Base-by-base conservation (phyloP, 192 early-diverging fungal species). In the Backusella psychrophila region DNA sequence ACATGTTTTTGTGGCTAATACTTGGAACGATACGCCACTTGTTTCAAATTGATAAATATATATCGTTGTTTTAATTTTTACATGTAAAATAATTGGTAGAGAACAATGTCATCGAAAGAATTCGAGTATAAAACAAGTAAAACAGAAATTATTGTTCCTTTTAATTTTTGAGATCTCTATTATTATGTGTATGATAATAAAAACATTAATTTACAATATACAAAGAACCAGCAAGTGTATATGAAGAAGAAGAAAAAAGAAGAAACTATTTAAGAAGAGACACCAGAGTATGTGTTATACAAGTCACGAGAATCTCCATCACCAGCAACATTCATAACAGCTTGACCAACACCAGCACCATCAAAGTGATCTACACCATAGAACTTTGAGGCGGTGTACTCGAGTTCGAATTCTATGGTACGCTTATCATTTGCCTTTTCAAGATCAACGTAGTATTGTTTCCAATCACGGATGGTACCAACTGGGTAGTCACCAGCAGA, bases 391-490 rank as follows among this genome's bases (percentile, higher is more conserved):
- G 80, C 76, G 2, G 41, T 63, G 31, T 81, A 81, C 70, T 81
- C 80, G 15, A 71, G 59, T 49, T 78, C 39, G 31, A 72, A 81
- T 9, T 42, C 34, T 4, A 81, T n/a, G 6, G 2, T 46, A 11
- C 59, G 49, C 38, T 72, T 65, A 6, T 59, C 12, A 41, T 81
- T 81, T 38, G 70, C 76, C 52, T 63, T 49, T 19, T 73, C 53
- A 1, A 81, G 36, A 36, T 81, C 80, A 4, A 69, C 67, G 15
- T 68, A 66, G 66, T 81, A 81, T 65, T 81, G 80, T 11, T 35
- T 73, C 75, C 75, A 81, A 29, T 77, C 80, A 59, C 56, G 23
- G n/a, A 81, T 73, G 11, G 75, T 73, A 39, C 78, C 78, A 52
- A 67, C 33, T n/a, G 67, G 39, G 19, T 73, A 65, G 12, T 38